These are phyloP conservation scores for Euphorbia schlechtendalii DNA, from an alignment of 441 rosid genomes.

Conservation along the genomic window DNA sequence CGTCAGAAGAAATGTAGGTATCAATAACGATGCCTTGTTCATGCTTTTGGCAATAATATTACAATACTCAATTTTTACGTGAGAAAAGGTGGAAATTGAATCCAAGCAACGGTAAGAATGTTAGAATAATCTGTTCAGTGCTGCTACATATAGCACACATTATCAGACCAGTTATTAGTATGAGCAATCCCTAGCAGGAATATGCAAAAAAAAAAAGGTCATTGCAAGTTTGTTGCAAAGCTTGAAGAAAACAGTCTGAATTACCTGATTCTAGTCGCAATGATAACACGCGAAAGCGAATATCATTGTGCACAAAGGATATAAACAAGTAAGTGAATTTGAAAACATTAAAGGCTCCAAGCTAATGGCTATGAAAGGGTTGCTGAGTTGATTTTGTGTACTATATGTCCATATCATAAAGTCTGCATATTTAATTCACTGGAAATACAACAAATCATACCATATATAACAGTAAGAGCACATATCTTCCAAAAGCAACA, in stretches of 20 bases:
- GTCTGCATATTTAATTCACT: not conserved
- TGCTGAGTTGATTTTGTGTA: no score
- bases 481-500: not conserved
- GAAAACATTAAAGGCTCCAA: not conserved
- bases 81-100: not conserved
- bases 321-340: not conserved
- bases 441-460: not conserved
- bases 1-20: not conserved
- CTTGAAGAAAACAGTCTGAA: not conserved
- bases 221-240: slow-evolving; percentile 1
- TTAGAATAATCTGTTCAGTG: not conserved
- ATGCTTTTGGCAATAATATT: no score
- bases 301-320: not conserved
- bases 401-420: not conserved
- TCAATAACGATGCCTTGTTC: not conserved
- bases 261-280: not conserved
- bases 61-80: not conserved
- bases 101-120: not conserved
- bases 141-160: not conserved
- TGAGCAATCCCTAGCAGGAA: not conserved
- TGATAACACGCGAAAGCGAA: not conserved
- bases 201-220: not conserved
- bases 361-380: not conserved
- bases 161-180: not conserved
- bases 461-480: not conserved